phyloP scores from a whole-genome alignment of 176 grass and related monocot genomes.

The Hordeum vulgare region DNA sequence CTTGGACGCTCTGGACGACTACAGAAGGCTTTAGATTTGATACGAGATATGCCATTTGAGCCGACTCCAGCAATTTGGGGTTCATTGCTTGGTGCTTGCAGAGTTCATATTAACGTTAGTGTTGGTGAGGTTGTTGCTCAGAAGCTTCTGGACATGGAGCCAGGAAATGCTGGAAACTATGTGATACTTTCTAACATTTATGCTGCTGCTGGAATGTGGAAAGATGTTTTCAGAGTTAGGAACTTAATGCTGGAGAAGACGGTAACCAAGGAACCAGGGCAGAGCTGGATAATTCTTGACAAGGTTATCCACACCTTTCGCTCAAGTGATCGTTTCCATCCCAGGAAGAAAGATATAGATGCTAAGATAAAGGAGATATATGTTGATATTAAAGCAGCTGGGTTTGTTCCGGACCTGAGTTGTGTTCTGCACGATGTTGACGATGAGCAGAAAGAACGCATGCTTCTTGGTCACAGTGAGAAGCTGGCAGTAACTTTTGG shows the following conservation, averaged over 20 bases:
- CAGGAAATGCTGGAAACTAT: constrained; percentile 77
- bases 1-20: constrained; percentile 63
- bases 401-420: constrained; percentile 59
- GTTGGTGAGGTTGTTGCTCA: constrained; percentile 51
- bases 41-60: constrained; percentile 55
- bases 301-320: constrained; percentile 58
- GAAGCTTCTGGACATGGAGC: constrained; percentile 65
- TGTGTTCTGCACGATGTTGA: constrained; percentile 84
- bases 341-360: constrained; percentile 53
- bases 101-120: constrained; percentile 53
- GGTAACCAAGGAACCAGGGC: constrained; percentile 63
- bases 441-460: constrained; percentile 73
- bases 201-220: constrained; percentile 66
- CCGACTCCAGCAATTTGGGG: constrained; percentile 63
- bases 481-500: constrained; percentile 76
- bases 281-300: constrained; percentile 66
- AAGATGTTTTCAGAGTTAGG: constrained; percentile 57
- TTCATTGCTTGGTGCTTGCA: constrained; percentile 66
- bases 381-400: constrained; percentile 57
- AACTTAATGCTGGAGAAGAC: constrained; percentile 57
- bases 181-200: constrained; percentile 88
- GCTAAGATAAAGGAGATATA: constrained; percentile 49
- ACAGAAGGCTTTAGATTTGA: constrained; percentile 48
- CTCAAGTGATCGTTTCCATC: constrained; percentile 53
- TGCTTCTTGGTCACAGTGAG: constrained; percentile 68